Base-by-base conservation (phyloP, 805 yeast genomes). In the Danielozyma ontarioensis region DNA sequence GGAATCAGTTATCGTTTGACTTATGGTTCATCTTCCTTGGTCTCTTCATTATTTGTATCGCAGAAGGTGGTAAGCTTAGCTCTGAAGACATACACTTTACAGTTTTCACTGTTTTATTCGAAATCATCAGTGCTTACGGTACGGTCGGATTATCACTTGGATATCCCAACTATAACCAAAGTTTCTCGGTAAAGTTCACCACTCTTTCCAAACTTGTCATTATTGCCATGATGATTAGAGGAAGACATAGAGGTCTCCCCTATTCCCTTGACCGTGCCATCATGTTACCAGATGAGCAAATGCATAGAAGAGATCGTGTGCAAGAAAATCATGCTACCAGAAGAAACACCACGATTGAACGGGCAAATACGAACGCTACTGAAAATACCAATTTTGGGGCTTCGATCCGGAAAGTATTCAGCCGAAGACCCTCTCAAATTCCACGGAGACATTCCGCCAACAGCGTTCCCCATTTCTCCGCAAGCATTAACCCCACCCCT, bases 181-280 rank as follows among this genome's bases (percentile, higher is more conserved):
- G 97, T 1, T 75, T 93, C 30, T 72, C 82, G 13, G 87, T 76
- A 0, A 75, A 81, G 50, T 86, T 90, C 53, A 72, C 74, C 14
- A 70, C 72, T 0, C 48, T 90, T 5, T 83, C 95, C 2, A 93
- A 93, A 51, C 65, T 93, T 28, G 85, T 90, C 2, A 78, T 93
- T 25, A 78, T 86, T 42, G 90, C 88, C 4, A 78, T 88, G 82
- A 78, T 93, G 83, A 72, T 93, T 28, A 77, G 98, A 64, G 97
- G 98, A 7, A 72, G 97, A 38, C 97, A 89, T 51, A 85, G 98
- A 72, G 97, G 97, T 24, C 68, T 93, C 38, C 98, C 98, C 1
- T 88, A 90, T 53, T 68, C 89, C 0, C 72, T 93, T 37, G 98
- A 93, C 59, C 78, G 98, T 54, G 97, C 98, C 24, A 83, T 93